Base-by-base conservation (phyloP, 345 rosid species). In the Melastoma malabathricum region DNA sequence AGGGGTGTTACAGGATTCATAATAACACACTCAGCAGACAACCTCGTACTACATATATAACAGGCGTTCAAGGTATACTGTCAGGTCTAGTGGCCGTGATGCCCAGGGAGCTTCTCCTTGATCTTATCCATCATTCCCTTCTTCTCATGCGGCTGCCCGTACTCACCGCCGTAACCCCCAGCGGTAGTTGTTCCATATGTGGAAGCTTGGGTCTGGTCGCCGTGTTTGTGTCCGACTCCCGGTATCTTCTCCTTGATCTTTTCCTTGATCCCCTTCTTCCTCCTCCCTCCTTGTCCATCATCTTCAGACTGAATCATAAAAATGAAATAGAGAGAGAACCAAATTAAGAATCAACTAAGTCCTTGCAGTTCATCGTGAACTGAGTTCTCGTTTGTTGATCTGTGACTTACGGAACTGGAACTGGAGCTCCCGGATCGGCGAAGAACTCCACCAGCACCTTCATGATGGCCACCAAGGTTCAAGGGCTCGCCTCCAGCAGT, bases 211-310 rank as follows among this genome's bases (percentile, higher is more conserved):
- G 59, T 70, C 31, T 65, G 47, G n/a, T 39, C 46, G 5, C 31
- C 18, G 48, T 57, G 27, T 10, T 46, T 31, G 46, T 63, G 62
- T 17, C 72, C 71, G 3, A 66, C 68, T 6, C 80, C 75, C 0
- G 76, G 72, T 25, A 84, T 39, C 61, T 81, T 84, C 23, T 81
- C 84, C 72, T 78, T 84, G 1, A 81, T 48, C 68, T 73, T 78
- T 14, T 68, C 58, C 6, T 48, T 77, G 22, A 82, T 29, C 5
- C 90, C 86, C 62, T 75, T 82, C 79, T 70, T 72, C 75, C 78
- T 79, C 58, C 87, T 80, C 55, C 81, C 83, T 48, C 90, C 90
- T 51, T 59, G 64, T 38, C 78, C 89, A 52, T 84, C 94, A 19
- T 79, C 89, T 61, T 84, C 94, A 10, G 78, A 63, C 67, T 45